Percentiles rank a stretch among this genome's conserved stretches.
Conservation (phyloP, 2,329 filamentous ascomycete genomes). For the Colletotrichum acutatum region DNA sequence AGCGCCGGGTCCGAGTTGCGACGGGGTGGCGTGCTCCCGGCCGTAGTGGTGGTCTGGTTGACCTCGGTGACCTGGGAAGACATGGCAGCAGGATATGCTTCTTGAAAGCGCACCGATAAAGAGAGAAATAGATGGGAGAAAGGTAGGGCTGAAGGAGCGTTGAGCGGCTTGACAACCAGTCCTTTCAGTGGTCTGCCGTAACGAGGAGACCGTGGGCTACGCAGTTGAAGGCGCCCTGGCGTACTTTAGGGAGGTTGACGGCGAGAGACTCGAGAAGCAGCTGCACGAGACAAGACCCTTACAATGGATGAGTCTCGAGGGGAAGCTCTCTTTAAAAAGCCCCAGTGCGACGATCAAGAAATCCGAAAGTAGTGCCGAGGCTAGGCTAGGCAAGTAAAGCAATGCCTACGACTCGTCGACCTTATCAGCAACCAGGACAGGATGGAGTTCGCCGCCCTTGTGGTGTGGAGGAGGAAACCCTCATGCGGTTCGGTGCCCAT, state of each 20-base stretch:
- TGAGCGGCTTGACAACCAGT: background rate
- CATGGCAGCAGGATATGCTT: conserved; percentile 18
- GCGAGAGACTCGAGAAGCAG: conserved; percentile 19
- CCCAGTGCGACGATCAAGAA: conserved; percentile 28
- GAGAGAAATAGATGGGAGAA: background rate
- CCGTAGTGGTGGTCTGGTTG: conserved; percentile 21
- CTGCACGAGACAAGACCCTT: conserved; percentile 11
- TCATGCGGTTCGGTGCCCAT: conserved; percentile 30
- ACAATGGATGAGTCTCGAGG: conserved; percentile 9
- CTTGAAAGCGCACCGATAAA: conserved; percentile 3
- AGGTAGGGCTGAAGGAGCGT: background rate
- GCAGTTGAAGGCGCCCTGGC: conserved; percentile 21
- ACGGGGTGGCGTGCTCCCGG: conserved; percentile 35
- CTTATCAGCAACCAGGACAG: conserved; percentile 36
- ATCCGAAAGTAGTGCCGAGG: conserved; percentile 37
- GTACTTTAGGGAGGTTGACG: conserved; percentile 1
- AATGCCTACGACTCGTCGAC: conserved; percentile 24
- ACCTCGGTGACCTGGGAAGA: conserved; percentile 31
- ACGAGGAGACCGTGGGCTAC: conserved; percentile 12
- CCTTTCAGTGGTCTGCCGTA: background rate
- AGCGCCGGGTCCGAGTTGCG: conserved; percentile 47
- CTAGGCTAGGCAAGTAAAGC: conserved; percentile 11
- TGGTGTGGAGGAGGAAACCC: conserved; percentile 31
- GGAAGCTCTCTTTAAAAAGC: conserved; percentile 33
- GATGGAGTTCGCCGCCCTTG: conserved; percentile 25